phyloP scores from a whole-genome alignment of 2,329 filamentous ascomycete species.

The Coniochaeta prunicola region DNA sequence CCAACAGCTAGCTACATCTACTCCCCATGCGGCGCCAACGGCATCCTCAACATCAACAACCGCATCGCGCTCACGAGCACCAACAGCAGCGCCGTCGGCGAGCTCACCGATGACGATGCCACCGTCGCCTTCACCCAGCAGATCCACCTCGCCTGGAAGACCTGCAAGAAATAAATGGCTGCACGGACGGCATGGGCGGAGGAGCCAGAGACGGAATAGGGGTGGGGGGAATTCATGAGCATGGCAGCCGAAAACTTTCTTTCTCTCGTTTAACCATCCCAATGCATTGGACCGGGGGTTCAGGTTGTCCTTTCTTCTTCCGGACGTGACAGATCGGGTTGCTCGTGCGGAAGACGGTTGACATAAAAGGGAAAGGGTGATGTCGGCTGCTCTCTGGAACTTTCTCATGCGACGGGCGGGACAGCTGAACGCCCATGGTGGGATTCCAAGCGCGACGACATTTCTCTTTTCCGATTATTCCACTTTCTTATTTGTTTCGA shows the following conservation, averaged over 20 bases:
- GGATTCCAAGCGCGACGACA: background rate
- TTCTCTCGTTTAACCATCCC: conserved; percentile 1
- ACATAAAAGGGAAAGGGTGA: conserved; percentile 9
- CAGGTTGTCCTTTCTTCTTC: conserved; percentile 5
- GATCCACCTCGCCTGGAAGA: conserved; percentile 31
- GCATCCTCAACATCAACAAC: conserved; percentile 41
- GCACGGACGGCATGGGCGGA: background rate
- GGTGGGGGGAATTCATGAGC: background rate
- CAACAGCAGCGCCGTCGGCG: conserved; percentile 27
- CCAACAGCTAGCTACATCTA: conserved; percentile 36
- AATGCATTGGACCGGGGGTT: conserved; percentile 9
- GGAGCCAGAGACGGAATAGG: background rate
- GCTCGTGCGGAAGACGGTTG: conserved; percentile 5
- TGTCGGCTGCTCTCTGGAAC: conserved; percentile 1
- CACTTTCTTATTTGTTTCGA: conserved; percentile 6
- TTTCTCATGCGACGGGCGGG: background rate
- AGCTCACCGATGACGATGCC: conserved; percentile 36
- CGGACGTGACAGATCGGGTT: conserved; percentile 6
- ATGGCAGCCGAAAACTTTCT: background rate
- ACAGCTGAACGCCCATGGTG: conserved; percentile 1
- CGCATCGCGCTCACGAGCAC: conserved; percentile 31
- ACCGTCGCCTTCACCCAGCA: conserved; percentile 37
- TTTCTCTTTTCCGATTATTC: conserved; percentile 1
- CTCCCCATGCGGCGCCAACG: conserved; percentile 35
- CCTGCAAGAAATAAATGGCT: conserved; percentile 14